These are phyloP conservation scores for Leishmania lainsoni DNA, from an alignment of 208 protist species.

Conservation along the genomic window DNA sequence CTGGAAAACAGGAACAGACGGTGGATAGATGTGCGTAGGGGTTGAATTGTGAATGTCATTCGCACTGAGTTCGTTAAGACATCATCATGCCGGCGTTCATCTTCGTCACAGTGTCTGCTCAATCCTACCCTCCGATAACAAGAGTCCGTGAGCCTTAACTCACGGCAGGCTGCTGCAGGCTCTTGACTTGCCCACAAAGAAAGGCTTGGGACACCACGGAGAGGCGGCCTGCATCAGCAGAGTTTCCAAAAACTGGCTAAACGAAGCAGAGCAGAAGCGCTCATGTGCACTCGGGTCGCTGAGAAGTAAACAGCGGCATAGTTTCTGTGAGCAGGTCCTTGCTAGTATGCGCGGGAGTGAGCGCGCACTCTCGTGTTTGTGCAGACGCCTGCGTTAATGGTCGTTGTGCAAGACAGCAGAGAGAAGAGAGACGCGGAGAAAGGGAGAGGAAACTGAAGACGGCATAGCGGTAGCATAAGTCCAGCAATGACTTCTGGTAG, in stretches of 20 bases:
- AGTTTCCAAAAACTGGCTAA: not conserved
- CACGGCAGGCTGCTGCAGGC: no score
- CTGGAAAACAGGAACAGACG: no score
- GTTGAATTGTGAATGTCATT: no score
- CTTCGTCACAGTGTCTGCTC: no score
- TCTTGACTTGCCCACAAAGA: not conserved
- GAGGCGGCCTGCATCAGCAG: no score
- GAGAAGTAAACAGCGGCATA: not conserved
- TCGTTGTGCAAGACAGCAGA: not conserved
- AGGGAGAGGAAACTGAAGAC: not conserved
- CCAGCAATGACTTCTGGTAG: not conserved
- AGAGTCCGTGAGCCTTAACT: no score
- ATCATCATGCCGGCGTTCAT: no score
- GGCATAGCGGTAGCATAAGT: not conserved
- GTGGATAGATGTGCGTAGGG: no score
- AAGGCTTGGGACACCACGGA: not conserved
- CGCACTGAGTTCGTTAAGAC: no score
- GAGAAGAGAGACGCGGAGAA: not conserved
- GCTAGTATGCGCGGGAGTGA: not conserved
- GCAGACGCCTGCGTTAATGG: not conserved
- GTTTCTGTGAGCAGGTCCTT: not conserved
- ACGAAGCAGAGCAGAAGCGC: not conserved
- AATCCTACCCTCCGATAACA: no score
- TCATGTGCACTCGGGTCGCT: not conserved
- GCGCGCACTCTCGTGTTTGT: not conserved